These are phyloP conservation scores for Verticillium dahliae DNA, from an alignment of 2,329 filamentous ascomycete species.

Conservation along the genomic window DNA sequence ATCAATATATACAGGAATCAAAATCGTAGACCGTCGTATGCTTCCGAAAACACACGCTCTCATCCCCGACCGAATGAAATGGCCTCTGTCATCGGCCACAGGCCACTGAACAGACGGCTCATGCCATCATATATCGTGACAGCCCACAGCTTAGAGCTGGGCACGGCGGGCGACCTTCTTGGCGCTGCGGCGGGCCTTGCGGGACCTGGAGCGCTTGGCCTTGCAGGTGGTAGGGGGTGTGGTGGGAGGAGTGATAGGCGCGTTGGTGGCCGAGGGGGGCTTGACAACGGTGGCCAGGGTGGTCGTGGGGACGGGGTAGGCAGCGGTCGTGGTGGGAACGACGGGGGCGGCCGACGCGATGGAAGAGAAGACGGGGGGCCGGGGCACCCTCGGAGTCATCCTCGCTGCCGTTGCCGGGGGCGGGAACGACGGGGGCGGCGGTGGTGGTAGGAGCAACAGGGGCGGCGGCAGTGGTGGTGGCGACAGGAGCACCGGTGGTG, in stretches of 20 bases:
- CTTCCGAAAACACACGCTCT: not conserved
- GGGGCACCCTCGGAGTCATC: not conserved
- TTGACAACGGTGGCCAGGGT: constrained; percentile 7
- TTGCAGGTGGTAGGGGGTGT: constrained; percentile 9
- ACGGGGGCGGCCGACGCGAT: not conserved
- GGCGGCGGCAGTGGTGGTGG: constrained; percentile 1
- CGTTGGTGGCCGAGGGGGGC: constrained; percentile 5
- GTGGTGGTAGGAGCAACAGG: constrained; percentile 2
- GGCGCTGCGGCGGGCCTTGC: constrained; percentile 1
- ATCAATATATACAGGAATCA: constrained; percentile 3
- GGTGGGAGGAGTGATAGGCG: constrained; percentile 14
- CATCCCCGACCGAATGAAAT: not conserved
- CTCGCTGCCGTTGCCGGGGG: not conserved
- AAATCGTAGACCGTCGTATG: not conserved
- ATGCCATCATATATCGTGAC: not conserved
- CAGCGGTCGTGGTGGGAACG: not conserved
- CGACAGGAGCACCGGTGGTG: constrained; percentile 2
- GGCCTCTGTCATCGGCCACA: not conserved
- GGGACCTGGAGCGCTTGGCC: constrained; percentile 2
- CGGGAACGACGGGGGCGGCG: not conserved
- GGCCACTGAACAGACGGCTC: not conserved
- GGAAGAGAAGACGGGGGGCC: constrained; percentile 2
- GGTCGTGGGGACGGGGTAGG: constrained; percentile 1
- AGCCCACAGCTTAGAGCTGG: constrained; percentile 1
- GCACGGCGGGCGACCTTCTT: constrained; percentile 2